phyloP scores from a whole-genome alignment of 108 stramenopile genomes.

The Skeletonema tropicum region DNA sequence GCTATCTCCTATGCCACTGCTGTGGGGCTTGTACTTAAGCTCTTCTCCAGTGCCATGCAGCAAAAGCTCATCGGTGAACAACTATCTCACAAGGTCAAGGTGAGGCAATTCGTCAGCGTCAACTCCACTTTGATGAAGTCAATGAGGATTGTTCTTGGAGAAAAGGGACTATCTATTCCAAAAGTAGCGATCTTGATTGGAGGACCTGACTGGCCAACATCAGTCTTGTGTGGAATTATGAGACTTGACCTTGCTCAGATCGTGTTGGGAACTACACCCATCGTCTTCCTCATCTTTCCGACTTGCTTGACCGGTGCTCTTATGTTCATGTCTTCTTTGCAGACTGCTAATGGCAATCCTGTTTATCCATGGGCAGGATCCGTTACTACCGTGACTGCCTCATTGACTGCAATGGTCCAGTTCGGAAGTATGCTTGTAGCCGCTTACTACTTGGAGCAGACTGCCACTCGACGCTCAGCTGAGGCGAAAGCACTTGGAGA shows the following conservation, averaged over 20 bases:
- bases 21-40: constrained; percentile 55
- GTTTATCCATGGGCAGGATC: constrained; percentile 38
- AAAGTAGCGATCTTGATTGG: constrained; percentile 53
- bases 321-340: constrained; percentile 30
- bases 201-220: constrained; percentile 67
- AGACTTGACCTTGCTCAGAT: constrained; percentile 39
- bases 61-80: constrained; percentile 70
- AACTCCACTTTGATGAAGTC: constrained; percentile 46
- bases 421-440: constrained; percentile 49
- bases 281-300: constrained; percentile 51
- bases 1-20: constrained; percentile 46
- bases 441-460: constrained; percentile 47
- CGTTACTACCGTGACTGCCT: constrained; percentile 26
- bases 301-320: constrained; percentile 50
- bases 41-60: constrained; percentile 60
- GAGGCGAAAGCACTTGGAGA: constrained; percentile 51
- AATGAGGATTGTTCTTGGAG: constrained; percentile 31
- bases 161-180: constrained; percentile 37
- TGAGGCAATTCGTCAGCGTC: constrained; percentile 58
- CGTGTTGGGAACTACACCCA: constrained; percentile 51
- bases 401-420: constrained; percentile 49
- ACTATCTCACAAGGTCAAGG: constrained; percentile 47
- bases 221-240: constrained; percentile 58
- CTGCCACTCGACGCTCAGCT: constrained; percentile 17
- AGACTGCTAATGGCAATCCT: constrained; percentile 19